phyloP scores from a whole-genome alignment of 2,329 filamentous ascomycete genomes.

The Claviceps sp. region DNA sequence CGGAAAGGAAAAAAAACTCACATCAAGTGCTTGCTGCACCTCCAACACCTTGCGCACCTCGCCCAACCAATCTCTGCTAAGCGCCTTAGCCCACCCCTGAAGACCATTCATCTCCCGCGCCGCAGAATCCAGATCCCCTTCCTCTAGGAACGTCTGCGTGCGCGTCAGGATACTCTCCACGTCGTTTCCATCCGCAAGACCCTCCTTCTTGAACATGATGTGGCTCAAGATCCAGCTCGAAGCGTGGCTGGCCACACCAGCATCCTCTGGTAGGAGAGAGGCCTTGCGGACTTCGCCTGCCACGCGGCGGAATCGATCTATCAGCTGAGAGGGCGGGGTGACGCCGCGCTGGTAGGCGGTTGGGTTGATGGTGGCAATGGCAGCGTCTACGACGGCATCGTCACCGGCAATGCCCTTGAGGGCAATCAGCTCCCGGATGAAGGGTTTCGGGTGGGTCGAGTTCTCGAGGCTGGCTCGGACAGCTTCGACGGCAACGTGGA shows the following conservation, averaged over 20 bases:
- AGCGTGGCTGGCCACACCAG: conserved; percentile 86
- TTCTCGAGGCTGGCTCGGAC: conserved; percentile 74
- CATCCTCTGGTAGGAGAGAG: conserved; percentile 79
- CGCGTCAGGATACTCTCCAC: conserved; percentile 87
- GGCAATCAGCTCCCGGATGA: conserved; percentile 83
- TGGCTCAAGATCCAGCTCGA: conserved; percentile 84
- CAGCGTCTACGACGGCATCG: conserved; percentile 77
- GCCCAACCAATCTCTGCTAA: conserved; percentile 85
- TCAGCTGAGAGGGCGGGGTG: conserved; percentile 67
- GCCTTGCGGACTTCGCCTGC: conserved; percentile 90
- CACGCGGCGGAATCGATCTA: conserved; percentile 92
- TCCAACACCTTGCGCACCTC: conserved; percentile 89
- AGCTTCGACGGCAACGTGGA: conserved; percentile 90
- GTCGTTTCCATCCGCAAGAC: conserved; percentile 69
- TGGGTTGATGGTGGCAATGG: conserved; percentile 93
- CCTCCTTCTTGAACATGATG: conserved; percentile 90
- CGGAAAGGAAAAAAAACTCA: conserved; percentile 33
- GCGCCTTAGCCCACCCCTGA: conserved; percentile 85
- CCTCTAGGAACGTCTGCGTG: conserved; percentile 81
- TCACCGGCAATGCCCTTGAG: conserved; percentile 82
- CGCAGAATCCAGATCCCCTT: conserved; percentile 82
- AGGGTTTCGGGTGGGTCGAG: conserved; percentile 59
- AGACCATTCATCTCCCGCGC: conserved; percentile 91
- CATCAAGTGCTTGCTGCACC: conserved; percentile 90
- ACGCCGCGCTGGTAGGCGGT: conserved; percentile 86